These are phyloP conservation scores for Huntiella moniliformis DNA, from an alignment of 2,329 filamentous ascomycete species.

Conservation along the genomic window DNA sequence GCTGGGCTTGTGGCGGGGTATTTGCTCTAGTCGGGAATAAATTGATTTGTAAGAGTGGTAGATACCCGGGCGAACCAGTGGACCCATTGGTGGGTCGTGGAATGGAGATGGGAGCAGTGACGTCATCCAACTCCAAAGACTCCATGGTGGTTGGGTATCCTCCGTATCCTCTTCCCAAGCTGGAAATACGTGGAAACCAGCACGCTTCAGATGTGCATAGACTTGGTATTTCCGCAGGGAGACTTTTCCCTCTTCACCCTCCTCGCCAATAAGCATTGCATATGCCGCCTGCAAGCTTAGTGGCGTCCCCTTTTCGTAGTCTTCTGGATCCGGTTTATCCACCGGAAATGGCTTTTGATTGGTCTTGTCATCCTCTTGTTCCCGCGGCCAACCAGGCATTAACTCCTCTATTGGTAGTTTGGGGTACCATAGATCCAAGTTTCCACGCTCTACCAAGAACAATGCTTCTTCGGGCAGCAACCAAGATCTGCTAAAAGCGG, in stretches of 20 bases:
- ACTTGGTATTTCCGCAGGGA: constrained; percentile 71
- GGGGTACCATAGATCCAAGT: constrained; percentile 74
- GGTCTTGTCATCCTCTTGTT: constrained; percentile 13
- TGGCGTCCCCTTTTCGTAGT: constrained; percentile 49
- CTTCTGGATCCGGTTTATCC: constrained; percentile 17
- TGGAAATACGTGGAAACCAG: constrained; percentile 64
- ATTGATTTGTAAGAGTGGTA: constrained; percentile 51
- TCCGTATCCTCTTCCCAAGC: constrained; percentile 27
- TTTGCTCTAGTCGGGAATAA: constrained; percentile 56
- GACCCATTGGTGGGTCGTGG: constrained; percentile 23
- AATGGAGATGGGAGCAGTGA: constrained; percentile 23
- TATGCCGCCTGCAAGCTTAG: constrained; percentile 87
- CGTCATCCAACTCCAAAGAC: constrained; percentile 35
- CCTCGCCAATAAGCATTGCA: constrained; percentile 58
- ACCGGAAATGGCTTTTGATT: constrained; percentile 14
- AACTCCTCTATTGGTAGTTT: constrained; percentile 30
- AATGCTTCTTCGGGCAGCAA: constrained; percentile 80
- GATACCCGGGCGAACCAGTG: constrained; percentile 42
- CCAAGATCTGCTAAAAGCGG: constrained; percentile 51
- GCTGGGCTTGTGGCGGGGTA: constrained; percentile 47
- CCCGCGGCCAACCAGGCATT: constrained; percentile 19
- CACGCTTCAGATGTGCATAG: constrained; percentile 64
- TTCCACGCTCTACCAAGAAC: constrained; percentile 74
- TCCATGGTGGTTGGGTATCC: constrained; percentile 11
- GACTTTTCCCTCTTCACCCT: constrained; percentile 40